Evolutionary conservation across 2,329 filamentous ascomycete genomes (phyloP), one percentile per base, ranked within the genome.

Genomic region (Pestalotiopsis sp.): DNA sequence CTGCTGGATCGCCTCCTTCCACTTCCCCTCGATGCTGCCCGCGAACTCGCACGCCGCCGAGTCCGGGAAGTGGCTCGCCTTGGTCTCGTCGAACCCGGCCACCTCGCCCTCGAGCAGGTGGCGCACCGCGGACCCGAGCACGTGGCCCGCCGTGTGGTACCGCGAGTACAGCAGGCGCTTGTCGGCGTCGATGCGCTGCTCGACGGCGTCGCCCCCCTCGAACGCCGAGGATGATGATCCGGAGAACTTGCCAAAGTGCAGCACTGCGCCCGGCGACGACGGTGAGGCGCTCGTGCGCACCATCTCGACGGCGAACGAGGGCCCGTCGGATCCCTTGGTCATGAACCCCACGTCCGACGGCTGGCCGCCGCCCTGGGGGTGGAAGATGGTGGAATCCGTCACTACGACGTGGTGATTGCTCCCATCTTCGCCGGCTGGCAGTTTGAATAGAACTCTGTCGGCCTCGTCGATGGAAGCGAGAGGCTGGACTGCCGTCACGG

Each of bases 301-400:
- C 1, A 86, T 80, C 3, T 78, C 79, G 9, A 93, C 88, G 23
- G 82, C 74, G 72, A 92, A 90, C 0, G 72, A 74, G 23, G 74
- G 68, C 7, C 73, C 73, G 17, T 72, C 66, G 12, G 71, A 36
- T 1, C 74, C 65, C 63, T 73, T 71, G 0, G 78, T 80, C 70
- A 93, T 91, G 56, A 75, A 80, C 23, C 92, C 92, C 12, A 85
- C 82, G 70, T 94, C 92, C 0, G 87, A 90, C 0, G 92, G 92
- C 74, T 94, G 92, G 7, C 92, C 92, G 69, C 92, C 92, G 23
- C 92, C 92, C 77, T 94, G 92, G 0, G 90, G 88, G 70, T 94
- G 90, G 79, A 94, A 94, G 70, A 93, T 90, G n/a, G 92, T 93
- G 61, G 86, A 80, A 1, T 87, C 82, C 0, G 89, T 91, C 5